Base-by-base conservation (phyloP, 148 eudicot genomes). In the Amaranthus hypochondriacus region DNA sequence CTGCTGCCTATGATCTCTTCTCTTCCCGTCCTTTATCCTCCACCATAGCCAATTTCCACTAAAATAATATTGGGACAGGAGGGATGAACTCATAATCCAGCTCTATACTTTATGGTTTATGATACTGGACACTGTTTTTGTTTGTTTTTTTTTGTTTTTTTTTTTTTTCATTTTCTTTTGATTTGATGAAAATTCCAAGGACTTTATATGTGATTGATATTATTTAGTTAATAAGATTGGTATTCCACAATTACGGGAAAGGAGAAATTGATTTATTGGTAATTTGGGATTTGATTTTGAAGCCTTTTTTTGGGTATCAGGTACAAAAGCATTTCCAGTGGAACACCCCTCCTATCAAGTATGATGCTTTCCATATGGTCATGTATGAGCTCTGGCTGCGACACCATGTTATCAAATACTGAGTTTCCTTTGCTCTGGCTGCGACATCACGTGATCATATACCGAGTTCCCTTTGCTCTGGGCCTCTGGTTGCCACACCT, bases 341-440 rank as follows among this genome's bases (percentile, higher is more conserved):
- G 91, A 90, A 90, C 76, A 71, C 88, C 12, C 95, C 95, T 64
- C 87, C 95, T 49, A 66, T 78, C 69, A 86, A 79, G 74, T 73
- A 86, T 74, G 91, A 90, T 76, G 92, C 92, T 60, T 90, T 88
- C 70, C 92, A 90, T 77, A 88, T 88, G 92, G 86, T 88, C 44
- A 86, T 90, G 92, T 88, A 90, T 50, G 96, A 90, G 72, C 90
- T 90, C 18, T 88, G 96, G 96, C 65, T 86, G 54, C 86, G 92
- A 44, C 96, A 83, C 67, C 92, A 82, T 69, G 92, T 90, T 44
- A 76, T 90, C 83, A 90, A 88, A 83, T 90, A 90, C 81, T 86
- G 80, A 87, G 65, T 44, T 73, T 14, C 55, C 10, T 50, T 49
- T 50, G 21, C 51, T 21, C 18, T 88, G 96, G 96, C 68, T 86